Conservation (phyloP, 495 filamentous ascomycete genomes). For the Penicillium cinerascens region DNA sequence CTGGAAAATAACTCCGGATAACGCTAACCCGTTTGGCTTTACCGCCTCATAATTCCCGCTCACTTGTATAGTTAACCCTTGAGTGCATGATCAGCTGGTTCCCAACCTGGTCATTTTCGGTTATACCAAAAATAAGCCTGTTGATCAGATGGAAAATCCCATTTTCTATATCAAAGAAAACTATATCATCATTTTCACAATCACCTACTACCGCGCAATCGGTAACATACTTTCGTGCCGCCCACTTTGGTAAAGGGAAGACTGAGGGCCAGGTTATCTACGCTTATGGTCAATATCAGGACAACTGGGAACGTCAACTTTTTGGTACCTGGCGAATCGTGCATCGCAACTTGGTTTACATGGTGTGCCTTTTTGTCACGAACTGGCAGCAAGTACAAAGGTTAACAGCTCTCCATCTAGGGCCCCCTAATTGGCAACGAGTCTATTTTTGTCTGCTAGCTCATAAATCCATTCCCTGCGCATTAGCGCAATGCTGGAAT, state of each 20-base stretch:
- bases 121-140: too few relatives aligned
- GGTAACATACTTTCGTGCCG: slow-evolving; percentile 28
- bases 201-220: slow-evolving; percentile 13
- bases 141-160: too few relatives aligned
- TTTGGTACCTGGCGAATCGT: slow-evolving; percentile 20
- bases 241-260: slow-evolving; percentile 25
- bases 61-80: too few relatives aligned
- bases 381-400: background rate
- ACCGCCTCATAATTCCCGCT: too few relatives aligned
- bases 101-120: too few relatives aligned
- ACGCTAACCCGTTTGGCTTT: too few relatives aligned
- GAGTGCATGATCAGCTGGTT: too few relatives aligned
- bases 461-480: background rate
- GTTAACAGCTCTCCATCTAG: background rate
- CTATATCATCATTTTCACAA: too few relatives aligned
- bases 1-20: too few relatives aligned
- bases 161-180: too few relatives aligned
- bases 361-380: slow-evolving; percentile 17
- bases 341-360: slow-evolving; percentile 32
- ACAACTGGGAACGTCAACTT: slow-evolving; percentile 19
- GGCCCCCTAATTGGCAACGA: background rate
- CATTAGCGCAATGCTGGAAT: too few relatives aligned
- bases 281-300: slow-evolving; percentile 33
- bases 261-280: slow-evolving; percentile 20
- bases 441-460: background rate